Conservation (phyloP, 352 stramenopile species). For the Phytophthora sp. region DNA sequence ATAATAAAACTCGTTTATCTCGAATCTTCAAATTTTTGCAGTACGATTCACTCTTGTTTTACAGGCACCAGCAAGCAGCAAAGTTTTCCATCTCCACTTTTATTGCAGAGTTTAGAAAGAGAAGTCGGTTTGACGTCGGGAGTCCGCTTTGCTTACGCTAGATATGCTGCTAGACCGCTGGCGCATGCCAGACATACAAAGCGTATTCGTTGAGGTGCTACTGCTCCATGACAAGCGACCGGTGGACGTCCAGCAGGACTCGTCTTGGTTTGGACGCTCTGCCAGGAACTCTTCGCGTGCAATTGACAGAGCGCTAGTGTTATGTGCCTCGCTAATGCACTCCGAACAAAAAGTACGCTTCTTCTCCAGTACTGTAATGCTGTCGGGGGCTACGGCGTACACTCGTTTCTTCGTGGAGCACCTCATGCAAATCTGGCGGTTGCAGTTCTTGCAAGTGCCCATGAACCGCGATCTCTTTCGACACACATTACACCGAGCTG, state of each 20-base stretch:
- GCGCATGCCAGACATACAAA: slow-evolving; percentile 6
- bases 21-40: neutral
- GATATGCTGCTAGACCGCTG: slow-evolving; percentile 24
- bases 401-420: slow-evolving; percentile 30
- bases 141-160: slow-evolving; percentile 6
- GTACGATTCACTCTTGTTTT: no score
- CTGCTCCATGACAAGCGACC: slow-evolving; percentile 10
- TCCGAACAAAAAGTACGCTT: slow-evolving; percentile 32
- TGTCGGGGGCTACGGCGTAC: slow-evolving; percentile 26
- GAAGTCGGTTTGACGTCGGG: neutral
- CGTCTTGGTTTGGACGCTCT: slow-evolving; percentile 4
- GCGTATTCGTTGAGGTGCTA: neutral
- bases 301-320: slow-evolving; percentile 18
- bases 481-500: slow-evolving; percentile 14
- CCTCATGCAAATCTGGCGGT: slow-evolving; percentile 17
- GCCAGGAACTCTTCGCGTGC: slow-evolving; percentile 28
- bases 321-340: slow-evolving; percentile 22
- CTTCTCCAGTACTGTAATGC: slow-evolving; percentile 25
- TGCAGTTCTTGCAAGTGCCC: slow-evolving; percentile 28
- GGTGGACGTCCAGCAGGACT: slow-evolving; percentile 1
- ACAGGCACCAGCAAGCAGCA: no score
- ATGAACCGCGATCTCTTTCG: slow-evolving; percentile 21
- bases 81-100: neutral
- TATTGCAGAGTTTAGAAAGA: slow-evolving; percentile 4
- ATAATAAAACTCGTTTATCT: slow-evolving; percentile 1